Evolutionary conservation across 2,329 filamentous ascomycete genomes (phyloP), one percentile per base, ranked within the genome.

Genomic region (Sphaceloma murrayae): DNA sequence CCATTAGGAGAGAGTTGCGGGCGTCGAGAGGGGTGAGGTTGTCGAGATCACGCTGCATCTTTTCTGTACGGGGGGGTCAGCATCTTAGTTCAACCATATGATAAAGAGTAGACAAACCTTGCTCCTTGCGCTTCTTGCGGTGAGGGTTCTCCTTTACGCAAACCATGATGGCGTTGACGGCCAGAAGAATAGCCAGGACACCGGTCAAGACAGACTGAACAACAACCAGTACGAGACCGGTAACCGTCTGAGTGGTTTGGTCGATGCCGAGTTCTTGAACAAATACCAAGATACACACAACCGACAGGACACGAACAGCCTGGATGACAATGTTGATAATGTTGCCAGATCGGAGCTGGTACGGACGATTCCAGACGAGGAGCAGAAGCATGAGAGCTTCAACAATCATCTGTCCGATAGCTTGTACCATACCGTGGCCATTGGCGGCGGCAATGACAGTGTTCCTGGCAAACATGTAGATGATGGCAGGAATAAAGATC

Each of bases 271-370:
- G 78, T 65, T 96, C 82, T 59, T 96, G 83, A 19, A 96, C 89
- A 56, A 96, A 98, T 42, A 96, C 72, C 52, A 98, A 67, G 54
- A 96, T 85, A 66, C 88, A 94, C 45, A 77, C 73, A 5, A 95
- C 83, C 0, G 89, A 95, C 40, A 95, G 67, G 9, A 94, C 82
- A 32, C 91, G 84, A 13, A 95, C 86, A 27, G 84, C 72, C 62
- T 94, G 86, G 55, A 96, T 95, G 57, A 78, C 69, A 57, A 94
- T 88, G 67, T 95, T 95, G 72, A 98, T 87, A 64, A 91, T 77
- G 65, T 93, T 94, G 53, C 84, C 78, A 4, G 87, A 87, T 60
- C 81, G 85, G 57, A 85, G 80, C 61, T 87, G 83, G 60, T 82
- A 98, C 1, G 91, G 91, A 11, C 86, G 78, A 53, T 76, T 77